These are phyloP conservation scores for Eucalyptus sideroxylon DNA, from an alignment of 345 rosid species.

Conservation along the genomic window DNA sequence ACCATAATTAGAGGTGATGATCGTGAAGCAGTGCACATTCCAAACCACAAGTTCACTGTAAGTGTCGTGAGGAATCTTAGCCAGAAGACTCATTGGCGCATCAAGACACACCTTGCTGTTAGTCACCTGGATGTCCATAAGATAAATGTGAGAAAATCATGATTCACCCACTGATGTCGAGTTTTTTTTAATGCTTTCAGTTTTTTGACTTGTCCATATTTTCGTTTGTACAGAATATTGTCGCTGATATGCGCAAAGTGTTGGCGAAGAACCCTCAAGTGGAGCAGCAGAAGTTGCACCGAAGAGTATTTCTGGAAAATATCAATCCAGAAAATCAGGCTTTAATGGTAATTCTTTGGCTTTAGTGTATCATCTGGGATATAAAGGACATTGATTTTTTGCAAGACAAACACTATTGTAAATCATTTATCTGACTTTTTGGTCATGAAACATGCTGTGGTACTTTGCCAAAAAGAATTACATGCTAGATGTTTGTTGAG, in stretches of 20 bases:
- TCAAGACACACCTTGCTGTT: conserved; percentile 81
- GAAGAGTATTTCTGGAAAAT: conserved; percentile 75
- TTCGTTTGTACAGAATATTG: conserved; percentile 40
- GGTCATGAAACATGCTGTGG: background rate
- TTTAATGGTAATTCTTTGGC: conserved; percentile 38
- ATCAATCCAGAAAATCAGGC: conserved; percentile 75
- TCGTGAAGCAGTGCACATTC: conserved; percentile 95
- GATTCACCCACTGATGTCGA: background rate
- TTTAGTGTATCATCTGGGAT: background rate
- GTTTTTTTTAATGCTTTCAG: background rate
- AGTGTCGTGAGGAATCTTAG: conserved; percentile 90
- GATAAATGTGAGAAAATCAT: conserved; percentile 50
- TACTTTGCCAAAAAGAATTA: background rate
- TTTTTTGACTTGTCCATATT: background rate
- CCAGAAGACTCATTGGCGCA: conserved; percentile 96
- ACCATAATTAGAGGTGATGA: conserved; percentile 94
- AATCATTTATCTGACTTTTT: background rate
- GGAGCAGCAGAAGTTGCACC: conserved; percentile 89
- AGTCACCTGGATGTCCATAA: conserved; percentile 89
- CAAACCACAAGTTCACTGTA: conserved; percentile 82
- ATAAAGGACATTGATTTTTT: background rate
- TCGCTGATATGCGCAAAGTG: conserved; percentile 95
- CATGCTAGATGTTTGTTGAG: background rate
- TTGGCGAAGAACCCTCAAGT: conserved; percentile 90
- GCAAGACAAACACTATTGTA: background rate